A percentile compares a stretch with the other conserved stretches of the same genome.
Evolutionary conservation across 768 basidiomycete genomes (phyloP).

Genomic region (Galerina marginata): DNA sequence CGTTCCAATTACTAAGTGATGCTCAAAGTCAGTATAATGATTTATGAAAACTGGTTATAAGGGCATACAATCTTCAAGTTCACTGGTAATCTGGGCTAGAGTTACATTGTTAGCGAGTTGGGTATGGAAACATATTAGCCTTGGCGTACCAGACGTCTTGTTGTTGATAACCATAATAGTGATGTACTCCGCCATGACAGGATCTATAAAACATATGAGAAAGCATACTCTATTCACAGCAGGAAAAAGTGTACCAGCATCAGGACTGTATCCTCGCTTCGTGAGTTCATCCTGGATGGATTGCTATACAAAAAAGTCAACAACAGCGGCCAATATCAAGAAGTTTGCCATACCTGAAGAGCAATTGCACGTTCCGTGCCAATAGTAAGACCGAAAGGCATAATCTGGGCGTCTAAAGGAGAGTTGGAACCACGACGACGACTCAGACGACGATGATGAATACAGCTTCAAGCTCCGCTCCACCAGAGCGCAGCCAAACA

Average conservation of each 20-base stretch:
- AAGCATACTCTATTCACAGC: constrained; percentile 5
- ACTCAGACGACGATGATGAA: constrained; percentile 21
- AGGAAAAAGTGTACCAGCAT: constrained; percentile 62
- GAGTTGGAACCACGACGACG: constrained; percentile 26
- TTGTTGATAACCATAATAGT: constrained; percentile 96
- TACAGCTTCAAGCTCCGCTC: constrained; percentile 37
- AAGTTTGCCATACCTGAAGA: constrained; percentile 60
- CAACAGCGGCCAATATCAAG: background rate
- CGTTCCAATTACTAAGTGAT: constrained; percentile 66
- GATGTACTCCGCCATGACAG: constrained; percentile 93
- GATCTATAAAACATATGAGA: constrained; percentile 52
- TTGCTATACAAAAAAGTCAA: constrained; percentile 50
- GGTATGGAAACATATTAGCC: constrained; percentile 2
- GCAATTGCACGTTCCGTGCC: constrained; percentile 76
- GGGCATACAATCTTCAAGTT: constrained; percentile 78
- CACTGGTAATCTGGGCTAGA: constrained; percentile 83
- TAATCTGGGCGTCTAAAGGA: constrained; percentile 39
- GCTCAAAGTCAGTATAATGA: constrained; percentile 11
- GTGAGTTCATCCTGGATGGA: constrained; percentile 84
- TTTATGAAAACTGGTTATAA: constrained; percentile 2
- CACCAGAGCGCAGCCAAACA: constrained; percentile 11
- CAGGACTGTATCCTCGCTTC: constrained; percentile 73
- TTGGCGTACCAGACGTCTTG: constrained; percentile 73
- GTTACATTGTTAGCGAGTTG: constrained; percentile 21
- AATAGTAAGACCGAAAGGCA: constrained; percentile 80